Evolutionary conservation across 73 alveolate genomes (phyloP).

Genomic region (Uronychia setigera): DNA sequence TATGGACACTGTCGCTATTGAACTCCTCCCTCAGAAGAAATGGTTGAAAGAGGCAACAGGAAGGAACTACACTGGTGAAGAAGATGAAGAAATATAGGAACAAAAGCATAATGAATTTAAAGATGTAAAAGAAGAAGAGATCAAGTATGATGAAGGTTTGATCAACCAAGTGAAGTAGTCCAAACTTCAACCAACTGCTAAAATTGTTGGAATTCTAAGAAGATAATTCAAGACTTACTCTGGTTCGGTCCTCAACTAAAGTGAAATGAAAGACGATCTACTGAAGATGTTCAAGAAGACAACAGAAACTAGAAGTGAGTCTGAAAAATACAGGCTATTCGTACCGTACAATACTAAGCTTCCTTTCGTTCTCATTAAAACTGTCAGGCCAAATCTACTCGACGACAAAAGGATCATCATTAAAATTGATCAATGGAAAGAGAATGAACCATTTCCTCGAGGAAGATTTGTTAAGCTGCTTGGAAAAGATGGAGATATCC

Average conservation of each 20-base stretch:
- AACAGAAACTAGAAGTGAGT: constrained; percentile 10
- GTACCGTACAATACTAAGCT: constrained; percentile 71
- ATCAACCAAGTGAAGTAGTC: not conserved
- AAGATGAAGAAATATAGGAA: constrained; percentile 33
- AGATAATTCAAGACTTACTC: constrained; percentile 66
- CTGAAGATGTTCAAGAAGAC: constrained; percentile 57
- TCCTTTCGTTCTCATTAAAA: constrained; percentile 70
- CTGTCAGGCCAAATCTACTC: constrained; percentile 67
- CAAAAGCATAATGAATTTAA: constrained; percentile 48
- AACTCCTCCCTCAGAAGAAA: constrained; percentile 82
- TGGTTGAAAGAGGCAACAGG: constrained; percentile 67
- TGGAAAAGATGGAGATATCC: constrained; percentile 88
- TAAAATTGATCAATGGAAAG: constrained; percentile 82
- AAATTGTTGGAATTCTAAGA: constrained; percentile 32
- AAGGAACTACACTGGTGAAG: constrained; percentile 5
- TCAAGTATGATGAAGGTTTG: constrained; percentile 62
- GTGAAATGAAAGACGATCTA: constrained; percentile 23
- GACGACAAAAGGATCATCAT: constrained; percentile 91
- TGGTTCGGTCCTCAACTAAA: constrained; percentile 39
- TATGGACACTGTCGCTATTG: constrained; percentile 97
- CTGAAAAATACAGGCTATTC: constrained; percentile 69
- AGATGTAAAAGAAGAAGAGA: constrained; percentile 81
- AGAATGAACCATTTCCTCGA: constrained; percentile 79
- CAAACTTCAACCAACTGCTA: constrained; percentile 18
- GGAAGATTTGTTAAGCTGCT: constrained; percentile 90